These are phyloP conservation scores for Isatis tinctoria DNA, from an alignment of 345 rosid species.

Conservation along the genomic window DNA sequence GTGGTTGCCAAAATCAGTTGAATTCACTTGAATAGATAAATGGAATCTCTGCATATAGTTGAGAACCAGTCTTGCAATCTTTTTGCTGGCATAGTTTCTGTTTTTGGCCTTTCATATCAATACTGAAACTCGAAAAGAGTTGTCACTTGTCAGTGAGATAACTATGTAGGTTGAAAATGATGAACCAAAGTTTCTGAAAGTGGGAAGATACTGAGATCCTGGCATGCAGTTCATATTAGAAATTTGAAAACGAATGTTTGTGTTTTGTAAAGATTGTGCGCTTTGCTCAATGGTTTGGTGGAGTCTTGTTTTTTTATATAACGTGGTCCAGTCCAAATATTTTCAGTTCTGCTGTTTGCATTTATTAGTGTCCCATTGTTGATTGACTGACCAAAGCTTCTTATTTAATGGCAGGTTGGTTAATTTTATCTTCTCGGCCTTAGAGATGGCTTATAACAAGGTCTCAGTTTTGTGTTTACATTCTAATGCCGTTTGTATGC, in stretches of 20 bases:
- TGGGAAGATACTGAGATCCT: background rate
- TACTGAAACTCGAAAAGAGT: background rate
- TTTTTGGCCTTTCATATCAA: background rate
- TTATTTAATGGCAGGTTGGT: slow-evolving; percentile 35
- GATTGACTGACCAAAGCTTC: slow-evolving; percentile 20
- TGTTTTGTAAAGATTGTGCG: background rate
- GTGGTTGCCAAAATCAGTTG: background rate
- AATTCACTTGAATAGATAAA: background rate
- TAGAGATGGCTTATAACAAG: slow-evolving; percentile 22
- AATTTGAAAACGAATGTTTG: background rate
- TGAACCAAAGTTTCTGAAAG: background rate
- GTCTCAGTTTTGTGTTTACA: slow-evolving; percentile 27
- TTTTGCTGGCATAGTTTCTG: background rate
- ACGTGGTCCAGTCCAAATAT: background rate
- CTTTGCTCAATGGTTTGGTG: background rate
- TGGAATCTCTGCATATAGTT: slow-evolving; percentile 3
- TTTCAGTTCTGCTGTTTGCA: slow-evolving; percentile 1
- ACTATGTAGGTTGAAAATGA: background rate
- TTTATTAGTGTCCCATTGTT: background rate
- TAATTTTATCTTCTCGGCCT: slow-evolving; percentile 12
- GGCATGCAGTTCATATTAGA: background rate
- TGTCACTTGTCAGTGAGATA: background rate
- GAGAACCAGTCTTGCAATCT: background rate
- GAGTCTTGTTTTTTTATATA: background rate
- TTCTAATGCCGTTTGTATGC: slow-evolving; percentile 27